These are phyloP conservation scores for Lycium barbarum DNA, from an alignment of 257 asterid species.

Conservation along the genomic window DNA sequence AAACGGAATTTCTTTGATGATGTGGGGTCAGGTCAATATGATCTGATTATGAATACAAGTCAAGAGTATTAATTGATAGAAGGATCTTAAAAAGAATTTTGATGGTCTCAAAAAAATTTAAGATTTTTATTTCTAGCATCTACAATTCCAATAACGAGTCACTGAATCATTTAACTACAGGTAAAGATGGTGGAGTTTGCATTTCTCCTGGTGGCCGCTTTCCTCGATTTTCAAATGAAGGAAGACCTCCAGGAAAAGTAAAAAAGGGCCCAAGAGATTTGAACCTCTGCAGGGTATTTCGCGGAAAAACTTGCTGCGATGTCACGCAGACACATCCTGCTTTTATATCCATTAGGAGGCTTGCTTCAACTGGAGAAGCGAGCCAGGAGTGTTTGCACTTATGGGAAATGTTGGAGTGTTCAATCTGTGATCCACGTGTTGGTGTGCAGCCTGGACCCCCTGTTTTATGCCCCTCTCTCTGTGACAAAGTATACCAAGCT, in stretches of 20 bases:
- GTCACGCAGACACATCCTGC: conserved; percentile 88
- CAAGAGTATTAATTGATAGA: not conserved
- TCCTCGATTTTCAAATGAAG: conserved; percentile 75
- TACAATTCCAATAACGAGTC: not conserved
- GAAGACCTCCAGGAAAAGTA: conserved; percentile 82
- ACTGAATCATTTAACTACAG: conserved; percentile 47
- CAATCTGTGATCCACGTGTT: conserved; percentile 89
- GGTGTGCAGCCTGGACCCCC: conserved; percentile 90
- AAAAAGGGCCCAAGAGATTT: conserved; percentile 83
- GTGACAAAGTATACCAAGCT: conserved; percentile 80
- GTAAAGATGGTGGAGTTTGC: conserved; percentile 73
- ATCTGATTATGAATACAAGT: not conserved
- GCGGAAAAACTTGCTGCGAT: conserved; percentile 94
- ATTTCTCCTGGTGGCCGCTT: conserved; percentile 94
- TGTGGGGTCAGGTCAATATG: not conserved
- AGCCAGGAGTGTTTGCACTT: conserved; percentile 89
- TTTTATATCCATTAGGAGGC: conserved; percentile 76
- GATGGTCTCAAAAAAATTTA: not conserved
- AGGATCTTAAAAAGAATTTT: conserved; percentile 5
- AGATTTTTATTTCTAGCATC: conserved; percentile 9
- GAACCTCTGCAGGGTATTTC: conserved; percentile 87
- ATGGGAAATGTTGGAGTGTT: conserved; percentile 95
- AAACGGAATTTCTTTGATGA: not conserved
- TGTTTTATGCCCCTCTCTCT: conserved; percentile 71
- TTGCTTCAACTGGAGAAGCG: conserved; percentile 96